Percentiles rank a stretch among this genome's conserved stretches.
These are phyloP conservation scores for Naganishia vaughanmartiniae DNA, from an alignment of 768 basidiomycete genomes.

Conservation along the genomic window DNA sequence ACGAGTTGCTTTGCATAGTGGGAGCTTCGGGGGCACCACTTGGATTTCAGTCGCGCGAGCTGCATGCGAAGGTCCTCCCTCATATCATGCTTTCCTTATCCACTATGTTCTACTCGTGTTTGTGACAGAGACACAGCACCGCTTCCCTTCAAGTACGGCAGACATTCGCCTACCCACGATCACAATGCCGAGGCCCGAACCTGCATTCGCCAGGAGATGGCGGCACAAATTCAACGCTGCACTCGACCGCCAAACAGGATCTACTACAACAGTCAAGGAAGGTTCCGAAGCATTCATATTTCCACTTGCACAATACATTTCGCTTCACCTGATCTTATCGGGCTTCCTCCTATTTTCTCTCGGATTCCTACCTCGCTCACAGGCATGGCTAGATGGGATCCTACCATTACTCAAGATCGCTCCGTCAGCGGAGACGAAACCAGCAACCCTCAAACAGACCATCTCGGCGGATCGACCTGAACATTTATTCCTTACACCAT, in stretches of 20 bases:
- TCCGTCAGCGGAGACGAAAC: not conserved
- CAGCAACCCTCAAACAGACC: not conserved
- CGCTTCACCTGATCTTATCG: conserved; percentile 39
- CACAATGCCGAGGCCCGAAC: conserved; percentile 4
- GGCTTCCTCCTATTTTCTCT: conserved; percentile 38
- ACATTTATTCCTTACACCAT: conserved; percentile 64
- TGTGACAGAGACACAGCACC: no score
- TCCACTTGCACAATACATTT: conserved; percentile 40
- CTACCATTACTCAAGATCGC: not conserved
- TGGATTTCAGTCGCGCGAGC: not conserved
- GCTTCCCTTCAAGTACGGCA: not conserved
- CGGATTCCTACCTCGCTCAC: conserved; percentile 41
- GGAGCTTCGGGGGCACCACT: not conserved
- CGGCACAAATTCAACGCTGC: conserved; percentile 9
- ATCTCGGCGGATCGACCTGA: conserved; percentile 63
- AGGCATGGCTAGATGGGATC: conserved; percentile 17
- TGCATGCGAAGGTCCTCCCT: no score
- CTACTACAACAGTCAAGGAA: not conserved
- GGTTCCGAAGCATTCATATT: conserved; percentile 14
- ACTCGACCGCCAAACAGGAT: not conserved
- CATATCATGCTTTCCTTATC: no score
- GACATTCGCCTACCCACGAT: not conserved
- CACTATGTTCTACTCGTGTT: no score
- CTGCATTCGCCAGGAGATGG: conserved; percentile 9
- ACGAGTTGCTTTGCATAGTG: not conserved